Evolutionary conservation across 2,329 filamentous ascomycete genomes (phyloP), one percentile per base, ranked within the genome.

Genomic region (Delphinella strobiligena): DNA sequence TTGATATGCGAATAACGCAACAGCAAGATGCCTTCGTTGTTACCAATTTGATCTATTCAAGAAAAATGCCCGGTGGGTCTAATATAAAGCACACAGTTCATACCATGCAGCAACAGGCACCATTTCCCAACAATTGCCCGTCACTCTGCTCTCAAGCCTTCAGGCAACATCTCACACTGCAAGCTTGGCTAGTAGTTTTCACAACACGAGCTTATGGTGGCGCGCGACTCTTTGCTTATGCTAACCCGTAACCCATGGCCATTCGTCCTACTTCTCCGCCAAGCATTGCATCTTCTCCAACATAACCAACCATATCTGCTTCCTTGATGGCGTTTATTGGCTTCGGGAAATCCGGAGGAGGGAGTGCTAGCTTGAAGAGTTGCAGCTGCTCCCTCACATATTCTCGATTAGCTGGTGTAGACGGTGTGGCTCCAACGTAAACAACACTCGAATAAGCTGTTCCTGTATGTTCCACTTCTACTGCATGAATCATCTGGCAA

Each of bases 401-500:
- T n/a, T 14, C 9, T 3, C 10, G 4, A 17, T 39, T 39, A 3
- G 30, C 37, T 11, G 18, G 18, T 4, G 37, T 39, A 2, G 31
- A 24, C 2, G 37, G 37, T 2, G 33, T 31, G 34, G 37, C 37
- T 12, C 30, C 37, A 14, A 39, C 33, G 19, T 39, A 39, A 19
- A 39, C n/a, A 15, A 39, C 37, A 5, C 30, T 19, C 2, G 37
- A 39, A 12, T 39, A 30, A 5, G 33, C 30, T 3, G 10, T 18
- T 3, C 37, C 37, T 2, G 31, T 34, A 24, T 39, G 37, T 18
- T 39, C 15, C 4, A 33, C n/a, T 18, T 39, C 37, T 2, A 39
- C 37, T 33, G 30, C 37, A 11, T 39, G 37, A 29, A 39, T 39
- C 37, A 39, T 39, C 37, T 39, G 14, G 9, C 11, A 5, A 5